A percentile compares a stretch with the other conserved stretches of the same genome.
Conservation (phyloP, 2,329 filamentous ascomycete species). For the Raffaelea ambrosiae region DNA sequence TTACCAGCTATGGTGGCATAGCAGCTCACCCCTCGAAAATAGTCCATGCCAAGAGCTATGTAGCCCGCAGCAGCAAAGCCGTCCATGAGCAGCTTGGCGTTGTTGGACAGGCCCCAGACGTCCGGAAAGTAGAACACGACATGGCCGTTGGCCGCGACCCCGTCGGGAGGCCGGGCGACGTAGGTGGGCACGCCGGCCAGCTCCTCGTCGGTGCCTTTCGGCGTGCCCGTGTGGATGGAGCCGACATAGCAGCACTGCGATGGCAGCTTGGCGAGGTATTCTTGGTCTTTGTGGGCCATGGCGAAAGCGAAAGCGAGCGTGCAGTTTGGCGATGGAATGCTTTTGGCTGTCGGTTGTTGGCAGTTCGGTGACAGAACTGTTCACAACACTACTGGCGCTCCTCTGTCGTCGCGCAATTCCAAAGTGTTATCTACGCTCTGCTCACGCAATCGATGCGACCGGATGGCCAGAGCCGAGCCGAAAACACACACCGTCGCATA, state of each 20-base stretch:
- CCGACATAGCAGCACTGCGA: slow-evolving; percentile 17
- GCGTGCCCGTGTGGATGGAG: slow-evolving; percentile 17
- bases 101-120: slow-evolving; percentile 13
- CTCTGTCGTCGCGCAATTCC: too few relatives aligned
- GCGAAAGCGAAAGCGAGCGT: too few relatives aligned
- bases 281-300: neutral
- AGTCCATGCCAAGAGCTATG: slow-evolving; percentile 13
- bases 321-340: neutral
- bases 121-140: slow-evolving; percentile 14
- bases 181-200: slow-evolving; percentile 18
- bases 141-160: slow-evolving; percentile 11
- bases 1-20: too few relatives aligned
- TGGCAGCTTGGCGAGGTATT: slow-evolving; percentile 16
- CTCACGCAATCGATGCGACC: too few relatives aligned
- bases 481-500: too few relatives aligned
- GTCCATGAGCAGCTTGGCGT: slow-evolving; percentile 16
- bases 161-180: slow-evolving; percentile 13
- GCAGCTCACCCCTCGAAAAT: slow-evolving; percentile 11
- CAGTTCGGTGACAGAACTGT: too few relatives aligned
- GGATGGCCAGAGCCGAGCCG: too few relatives aligned
- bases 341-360: too few relatives aligned
- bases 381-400: too few relatives aligned
- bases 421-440: too few relatives aligned
- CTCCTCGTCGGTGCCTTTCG: slow-evolving; percentile 13
- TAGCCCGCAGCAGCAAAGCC: slow-evolving; percentile 13